Evolutionary conservation across 2,329 filamentous ascomycete genomes (phyloP).

Genomic region (Pseudogymnoascus sp.): DNA sequence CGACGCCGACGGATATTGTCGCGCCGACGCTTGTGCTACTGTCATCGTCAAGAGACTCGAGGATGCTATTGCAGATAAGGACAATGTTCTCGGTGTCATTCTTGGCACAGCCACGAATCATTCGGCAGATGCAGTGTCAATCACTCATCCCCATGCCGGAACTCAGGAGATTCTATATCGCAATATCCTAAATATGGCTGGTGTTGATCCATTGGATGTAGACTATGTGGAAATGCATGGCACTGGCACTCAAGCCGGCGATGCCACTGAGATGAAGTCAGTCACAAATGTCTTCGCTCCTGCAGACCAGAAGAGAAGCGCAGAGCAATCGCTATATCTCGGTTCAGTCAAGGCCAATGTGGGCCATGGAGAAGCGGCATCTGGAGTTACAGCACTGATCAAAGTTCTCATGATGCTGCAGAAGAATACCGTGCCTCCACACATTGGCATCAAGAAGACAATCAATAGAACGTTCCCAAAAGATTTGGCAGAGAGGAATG

Average conservation of each 20-base stretch:
- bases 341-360: constrained; percentile 30
- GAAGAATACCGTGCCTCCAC: constrained; percentile 25
- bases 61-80: constrained; percentile 41
- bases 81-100: constrained; percentile 46
- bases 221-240: constrained; percentile 86
- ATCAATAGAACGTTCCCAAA: constrained; percentile 29
- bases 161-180: constrained; percentile 66
- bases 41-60: constrained; percentile 42
- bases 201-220: constrained; percentile 66
- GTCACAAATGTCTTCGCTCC: constrained; percentile 59
- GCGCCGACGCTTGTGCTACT: constrained; percentile 40
- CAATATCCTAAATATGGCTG: constrained; percentile 61
- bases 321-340: constrained; percentile 40
- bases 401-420: constrained; percentile 27
- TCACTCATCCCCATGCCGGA: constrained; percentile 72
- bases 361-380: constrained; percentile 29
- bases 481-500: constrained; percentile 29
- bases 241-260: constrained; percentile 78
- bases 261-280: constrained; percentile 73
- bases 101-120: constrained; percentile 71
- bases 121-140: constrained; percentile 70
- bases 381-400: constrained; percentile 28
- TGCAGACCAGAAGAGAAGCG: constrained; percentile 37
- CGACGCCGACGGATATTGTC: constrained; percentile 44
- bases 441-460: constrained; percentile 27